Base-by-base conservation (phyloP, 495 filamentous ascomycete genomes). In the Hamigera avellanea region DNA sequence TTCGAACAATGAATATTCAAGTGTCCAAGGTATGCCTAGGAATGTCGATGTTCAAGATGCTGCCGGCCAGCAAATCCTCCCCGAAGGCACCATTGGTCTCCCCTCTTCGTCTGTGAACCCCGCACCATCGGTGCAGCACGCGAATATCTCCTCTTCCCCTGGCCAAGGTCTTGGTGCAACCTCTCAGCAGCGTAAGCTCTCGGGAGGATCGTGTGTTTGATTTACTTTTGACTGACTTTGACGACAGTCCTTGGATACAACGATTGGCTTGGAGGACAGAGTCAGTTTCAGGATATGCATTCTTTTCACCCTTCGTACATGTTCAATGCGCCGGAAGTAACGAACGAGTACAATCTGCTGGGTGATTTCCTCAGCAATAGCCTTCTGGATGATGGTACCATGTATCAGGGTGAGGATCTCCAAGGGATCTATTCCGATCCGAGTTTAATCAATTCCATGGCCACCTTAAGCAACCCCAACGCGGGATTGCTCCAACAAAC, bases 331-430 rank as follows among this genome's bases (percentile, higher is more conserved):
- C 85, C 85, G 39, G 91, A 99, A 56, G 82, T 94, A 41, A 86
- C 83, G 19, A 87, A 85, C 56, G 91, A 99, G 61, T 95, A 93
- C 54, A 93, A 94, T 50, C 67, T 95, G 39, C 73, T 99, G 42
- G 94, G 93, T 46, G 87, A 96, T 57, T 99, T 96, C 53, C 73
- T 96, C 42, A 87, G 80, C 56, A 88, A 76, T 44, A 87, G 80
- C 56, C 60, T 96, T 19, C 60, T 93, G 33, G 86, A 95, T 52
- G 87, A 93, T 53, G 74, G 73, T 25, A 68, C 67, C 2, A 58
- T 81, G 30, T 72, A 81, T 37, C 57, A 72, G 37, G 75, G 77
- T 36, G 83, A 86, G 37, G 72, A 73, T 15, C 54, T 66, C 36
- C 69, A 69, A 38, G 56, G 60, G 4, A 53, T 75, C 7, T 73